A percentile compares a stretch with the other conserved stretches of the same genome.
These are phyloP conservation scores for Pestalotiopsis sp. DNA, from an alignment of 2,329 filamentous ascomycete genomes.

Conservation along the genomic window DNA sequence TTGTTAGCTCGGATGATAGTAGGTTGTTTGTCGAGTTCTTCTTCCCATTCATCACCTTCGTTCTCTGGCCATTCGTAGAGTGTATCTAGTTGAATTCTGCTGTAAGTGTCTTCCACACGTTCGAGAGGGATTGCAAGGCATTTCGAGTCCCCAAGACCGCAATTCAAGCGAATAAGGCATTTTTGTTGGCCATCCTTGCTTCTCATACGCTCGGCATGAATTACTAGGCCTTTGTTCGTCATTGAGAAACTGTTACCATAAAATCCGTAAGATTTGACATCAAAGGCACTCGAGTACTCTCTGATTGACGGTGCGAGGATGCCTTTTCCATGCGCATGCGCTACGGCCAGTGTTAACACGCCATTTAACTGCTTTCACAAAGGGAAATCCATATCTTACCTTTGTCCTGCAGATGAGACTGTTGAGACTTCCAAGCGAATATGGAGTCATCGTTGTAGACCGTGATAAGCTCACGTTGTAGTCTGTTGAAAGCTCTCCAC, in stretches of 20 bases:
- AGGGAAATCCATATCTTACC: not conserved
- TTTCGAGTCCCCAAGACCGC: not conserved
- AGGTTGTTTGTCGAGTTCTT: not conserved
- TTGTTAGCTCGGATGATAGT: not conserved
- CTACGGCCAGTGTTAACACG: not conserved
- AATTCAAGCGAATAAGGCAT: not conserved
- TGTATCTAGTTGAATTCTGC: not conserved
- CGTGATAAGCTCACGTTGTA: not conserved
- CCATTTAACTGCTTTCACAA: not conserved
- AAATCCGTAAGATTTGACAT: not conserved
- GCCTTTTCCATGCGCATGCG: not conserved
- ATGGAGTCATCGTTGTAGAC: not conserved
- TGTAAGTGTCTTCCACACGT: not conserved
- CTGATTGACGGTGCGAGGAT: not conserved
- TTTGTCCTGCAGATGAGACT: not conserved
- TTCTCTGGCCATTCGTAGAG: not conserved
- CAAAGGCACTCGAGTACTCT: not conserved
- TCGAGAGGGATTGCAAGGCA: not conserved
- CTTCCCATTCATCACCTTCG: not conserved
- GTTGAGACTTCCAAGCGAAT: not conserved
- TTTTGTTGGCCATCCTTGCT: not conserved
- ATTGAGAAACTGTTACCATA: not conserved
- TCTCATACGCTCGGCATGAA: not conserved
- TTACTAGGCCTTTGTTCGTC: not conserved
- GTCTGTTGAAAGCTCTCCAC: not conserved